Evolutionary conservation across 1,139 yeast genomes (phyloP), one percentile per base, ranked within the genome.

Genomic region (Candida tetrigidarum): DNA sequence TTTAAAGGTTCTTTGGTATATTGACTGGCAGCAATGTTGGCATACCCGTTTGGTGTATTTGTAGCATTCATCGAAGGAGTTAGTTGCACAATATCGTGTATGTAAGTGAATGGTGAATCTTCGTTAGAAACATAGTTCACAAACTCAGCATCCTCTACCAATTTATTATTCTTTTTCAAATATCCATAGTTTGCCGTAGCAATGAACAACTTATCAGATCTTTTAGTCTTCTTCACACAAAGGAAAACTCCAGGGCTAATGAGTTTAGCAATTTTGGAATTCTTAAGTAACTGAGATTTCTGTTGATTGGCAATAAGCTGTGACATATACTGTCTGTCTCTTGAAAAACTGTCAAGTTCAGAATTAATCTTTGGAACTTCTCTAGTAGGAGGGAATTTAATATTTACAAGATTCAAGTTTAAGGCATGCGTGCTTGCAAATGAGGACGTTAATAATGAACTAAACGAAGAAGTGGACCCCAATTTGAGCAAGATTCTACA

Each of bases 221-320:
- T 59, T 46, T 72, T 73, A 0, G 78, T 70, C 52, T 66, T 69
- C 50, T 74, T 74, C 3, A 68, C 79, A 42, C 73, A 67, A 49
- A 91, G 73, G 56, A 84, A 91, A 4, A 90, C 84, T 9, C 96
- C 96, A 0, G 97, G 97, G 22, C 96, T 82, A 33, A 90, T 74
- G 10, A 91, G 70, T 39, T 80, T 77, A 22, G 79, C 66, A 25
- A 69, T 58, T 47, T 76, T 76, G 15, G 82, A 70, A 51, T 73
- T 74, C 46, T 69, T 68, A 54, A 80, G 67, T 32, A 80, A 57
- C 45, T 69, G 73, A 2, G 78, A 73, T 48, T 69, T 71, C 50
- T 74, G 78, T 49, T 75, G 80, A 50, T 65, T 69, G 10, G 71
- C 63, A 27, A 72, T 69, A 46, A 74, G 59, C 53, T 71, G 76